Evolutionary conservation across 78 protist genomes (phyloP).

Genomic region (Dictyostelium citrinum): DNA sequence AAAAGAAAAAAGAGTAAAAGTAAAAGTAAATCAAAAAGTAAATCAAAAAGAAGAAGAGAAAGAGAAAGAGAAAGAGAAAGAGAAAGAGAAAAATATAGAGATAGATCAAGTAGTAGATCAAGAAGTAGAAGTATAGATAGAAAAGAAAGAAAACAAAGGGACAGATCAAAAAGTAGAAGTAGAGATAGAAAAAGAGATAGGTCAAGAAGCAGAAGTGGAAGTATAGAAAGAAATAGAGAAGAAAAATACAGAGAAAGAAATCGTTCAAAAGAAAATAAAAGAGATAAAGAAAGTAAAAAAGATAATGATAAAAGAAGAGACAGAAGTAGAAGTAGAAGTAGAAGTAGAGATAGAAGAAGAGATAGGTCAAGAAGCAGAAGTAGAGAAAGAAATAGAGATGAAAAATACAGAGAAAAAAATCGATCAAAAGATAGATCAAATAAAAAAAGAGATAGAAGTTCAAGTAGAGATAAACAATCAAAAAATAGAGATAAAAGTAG

Average conservation of each 20-base stretch:
- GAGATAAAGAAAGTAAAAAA: constrained; percentile 28
- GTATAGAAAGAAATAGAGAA: not conserved
- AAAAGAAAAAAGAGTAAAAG: constrained; percentile 19
- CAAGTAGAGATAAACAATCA: not conserved
- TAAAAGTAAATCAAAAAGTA: not conserved
- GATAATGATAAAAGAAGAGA: not conserved
- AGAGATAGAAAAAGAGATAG: not conserved
- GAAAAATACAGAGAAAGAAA: not conserved
- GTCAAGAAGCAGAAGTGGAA: not conserved
- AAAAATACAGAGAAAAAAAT: not conserved
- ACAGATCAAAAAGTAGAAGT: not conserved
- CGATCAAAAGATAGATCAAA: not conserved
- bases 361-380: not conserved
- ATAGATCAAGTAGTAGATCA: not conserved
- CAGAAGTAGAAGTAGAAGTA: not conserved
- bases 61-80: not conserved
- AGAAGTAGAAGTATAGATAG: not conserved
- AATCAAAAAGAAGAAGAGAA: not conserved
- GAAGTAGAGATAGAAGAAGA: not conserved
- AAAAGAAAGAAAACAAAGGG: constrained; percentile 2
- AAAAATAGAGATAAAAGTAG: not conserved
- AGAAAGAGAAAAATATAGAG: constrained; percentile 21
- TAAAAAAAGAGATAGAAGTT: not conserved
- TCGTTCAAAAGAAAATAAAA: not conserved
- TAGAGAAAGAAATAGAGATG: not conserved